Conservation (phyloP, 139 green algal genomes). For the Desmodesmus armatus region DNA sequence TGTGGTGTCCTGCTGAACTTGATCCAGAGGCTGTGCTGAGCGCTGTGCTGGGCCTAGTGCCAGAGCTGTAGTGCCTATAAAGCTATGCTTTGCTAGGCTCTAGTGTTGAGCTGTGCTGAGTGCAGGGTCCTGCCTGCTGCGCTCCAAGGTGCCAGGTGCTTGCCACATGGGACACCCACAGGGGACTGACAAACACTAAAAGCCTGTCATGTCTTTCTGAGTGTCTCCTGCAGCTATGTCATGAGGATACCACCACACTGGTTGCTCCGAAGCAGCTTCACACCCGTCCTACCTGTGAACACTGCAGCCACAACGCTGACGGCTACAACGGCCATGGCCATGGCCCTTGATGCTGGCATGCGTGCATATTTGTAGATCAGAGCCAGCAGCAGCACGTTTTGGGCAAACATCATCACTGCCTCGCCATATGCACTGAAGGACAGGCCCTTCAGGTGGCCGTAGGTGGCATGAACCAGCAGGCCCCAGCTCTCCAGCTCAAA, state of each 20-base stretch:
- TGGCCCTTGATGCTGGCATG: conserved; percentile 11
- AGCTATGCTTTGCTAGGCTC: no score
- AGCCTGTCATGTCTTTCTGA: no score
- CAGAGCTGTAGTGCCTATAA: no score
- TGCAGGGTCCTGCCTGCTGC: no score
- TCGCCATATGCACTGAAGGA: conserved; percentile 87
- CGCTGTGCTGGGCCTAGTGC: no score
- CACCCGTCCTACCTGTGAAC: neutral
- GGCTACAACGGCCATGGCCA: conserved; percentile 18
- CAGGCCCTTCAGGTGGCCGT: conserved; percentile 76
- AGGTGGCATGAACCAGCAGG: conserved; percentile 72
- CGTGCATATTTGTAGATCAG: conserved; percentile 78
- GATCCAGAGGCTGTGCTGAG: no score
- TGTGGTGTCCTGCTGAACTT: neutral
- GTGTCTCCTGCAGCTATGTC: no score
- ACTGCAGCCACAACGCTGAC: conserved; percentile 25
- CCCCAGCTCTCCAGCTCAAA: conserved; percentile 86
- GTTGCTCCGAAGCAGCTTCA: neutral
- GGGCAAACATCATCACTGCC: conserved; percentile 55
- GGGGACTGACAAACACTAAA: no score
- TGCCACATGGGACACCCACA: no score
- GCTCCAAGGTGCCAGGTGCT: no score
- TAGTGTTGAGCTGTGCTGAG: no score
- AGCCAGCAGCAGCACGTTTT: conserved; percentile 78
- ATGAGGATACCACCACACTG: no score